Base-by-base conservation (phyloP, 1,284 basidiomycete species). In the Leccinum ponderosum region DNA sequence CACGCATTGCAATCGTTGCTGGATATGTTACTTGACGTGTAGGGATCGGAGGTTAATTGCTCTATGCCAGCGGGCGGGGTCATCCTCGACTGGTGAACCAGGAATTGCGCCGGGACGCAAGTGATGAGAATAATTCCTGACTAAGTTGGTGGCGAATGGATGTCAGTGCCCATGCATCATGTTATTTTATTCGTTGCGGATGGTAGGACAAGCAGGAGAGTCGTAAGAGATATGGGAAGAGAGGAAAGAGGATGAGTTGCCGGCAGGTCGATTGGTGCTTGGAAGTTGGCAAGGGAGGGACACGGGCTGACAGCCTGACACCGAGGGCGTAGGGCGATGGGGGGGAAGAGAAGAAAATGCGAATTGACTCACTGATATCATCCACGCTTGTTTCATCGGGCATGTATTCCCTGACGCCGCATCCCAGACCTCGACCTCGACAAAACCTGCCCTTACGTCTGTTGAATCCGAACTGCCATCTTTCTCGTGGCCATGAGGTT, bases 111-210 rank as follows among this genome's bases (percentile, higher is more conserved):
- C n/a, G n/a, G 91, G 90, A 51, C 85, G 76, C 66, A 95, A 81
- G 76, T 94, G 88, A 20, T 92, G 93, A 54, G 92, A 92, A 74
- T 94, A 94, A 74, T 94, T 94, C 81, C 83, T 84, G 81, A 93
- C 91, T 91, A 94, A 78, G 84, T 94, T 93, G 71, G 80, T 83
- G 76, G 84, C 83, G 84, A 94, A 92, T 94, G 79, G 87, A 80
- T 89, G 87, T 87, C 83, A 72, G 70, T 81, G 75, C 76, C 74
- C 69, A 65, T 64, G 54, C 60, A 62, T 63, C 56, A 67, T 67
- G 61, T 67, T 60, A 63, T 63, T 67, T 66, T 64, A 70, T 63
- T 59, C 25, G 59, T 64, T 57, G 64, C 61, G 57, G 65, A 63
- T 62, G 62, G 42, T 65, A 63, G 66, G 66, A 62, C 68, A 60